phyloP scores from a whole-genome alignment of 495 filamentous ascomycete genomes.

The Penicillium samsonianum region DNA sequence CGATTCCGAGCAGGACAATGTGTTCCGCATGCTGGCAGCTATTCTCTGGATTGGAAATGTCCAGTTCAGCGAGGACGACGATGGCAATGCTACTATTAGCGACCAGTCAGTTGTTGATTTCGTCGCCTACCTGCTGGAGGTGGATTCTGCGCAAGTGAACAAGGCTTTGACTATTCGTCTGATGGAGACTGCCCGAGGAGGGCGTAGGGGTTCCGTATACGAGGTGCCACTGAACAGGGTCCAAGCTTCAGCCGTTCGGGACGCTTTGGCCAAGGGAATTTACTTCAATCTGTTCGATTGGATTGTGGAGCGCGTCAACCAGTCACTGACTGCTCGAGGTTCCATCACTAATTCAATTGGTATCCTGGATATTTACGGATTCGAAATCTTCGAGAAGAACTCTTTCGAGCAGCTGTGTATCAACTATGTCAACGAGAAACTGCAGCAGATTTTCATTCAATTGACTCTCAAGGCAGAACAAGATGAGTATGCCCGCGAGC shows the following conservation, averaged over 20 bases:
- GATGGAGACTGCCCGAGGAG: conserved; percentile 84
- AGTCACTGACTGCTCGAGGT: conserved; percentile 79
- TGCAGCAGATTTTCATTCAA: conserved; percentile 99
- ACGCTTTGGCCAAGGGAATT: conserved; percentile 91
- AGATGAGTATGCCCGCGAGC: conserved; percentile 93
- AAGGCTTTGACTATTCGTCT: conserved; percentile 88
- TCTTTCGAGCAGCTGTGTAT: conserved; percentile 99
- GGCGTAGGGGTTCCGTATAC: conserved; percentile 77
- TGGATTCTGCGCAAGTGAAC: conserved; percentile 75
- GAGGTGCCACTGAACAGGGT: conserved; percentile 88
- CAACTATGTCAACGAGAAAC: conserved; percentile 99
- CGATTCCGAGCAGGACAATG: conserved; percentile 88
- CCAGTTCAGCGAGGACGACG: conserved; percentile 81
- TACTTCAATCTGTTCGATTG: conserved; percentile 99
- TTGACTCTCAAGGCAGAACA: conserved; percentile 96
- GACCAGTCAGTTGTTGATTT: conserved; percentile 93
- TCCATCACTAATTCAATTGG: conserved; percentile 81
- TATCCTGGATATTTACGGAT: conserved; percentile 99
- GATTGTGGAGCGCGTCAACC: conserved; percentile 93
- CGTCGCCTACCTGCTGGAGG: conserved; percentile 89
- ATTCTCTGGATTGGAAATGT: conserved; percentile 96
- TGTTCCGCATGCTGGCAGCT: conserved; percentile 93
- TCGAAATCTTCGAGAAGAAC: conserved; percentile 99
- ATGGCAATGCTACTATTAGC: conserved; percentile 78
- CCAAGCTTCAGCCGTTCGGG: conserved; percentile 89